Evolutionary conservation across 257 asterid species (phyloP), one percentile per base, ranked within the genome.

Genomic region (Jasminum sambac): DNA sequence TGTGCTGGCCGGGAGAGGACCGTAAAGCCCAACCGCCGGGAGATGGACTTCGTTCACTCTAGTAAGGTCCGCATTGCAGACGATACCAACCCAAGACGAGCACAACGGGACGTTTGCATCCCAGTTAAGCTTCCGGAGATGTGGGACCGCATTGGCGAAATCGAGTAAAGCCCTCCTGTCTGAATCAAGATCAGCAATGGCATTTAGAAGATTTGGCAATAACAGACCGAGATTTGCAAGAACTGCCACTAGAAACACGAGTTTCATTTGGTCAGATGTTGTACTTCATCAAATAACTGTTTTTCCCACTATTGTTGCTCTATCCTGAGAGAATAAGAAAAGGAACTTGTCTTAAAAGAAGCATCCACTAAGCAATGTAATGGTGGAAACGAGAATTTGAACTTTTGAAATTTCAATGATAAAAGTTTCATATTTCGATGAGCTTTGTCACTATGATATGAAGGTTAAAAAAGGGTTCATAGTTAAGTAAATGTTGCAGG

Each of bases 11-110:
- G 98, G 99, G 48, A 95, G 82, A 0, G 86, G 55, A 17, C 99
- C 99, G 63, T 71, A 83, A 4, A 95, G 83, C 16, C 99, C 99
- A 14, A 89, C 59, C 40, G 82, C 99, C 0, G 99, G 99, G 38
- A 95, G 91, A 78, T 80, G 98, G 46, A 95, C 64, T 6, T 73
- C 96, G 3, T 65, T 40, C 44, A 95, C 98, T 77, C 93, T 67
- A n/a, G 81, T 81, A 64, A 80, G 75, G 60, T 85, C 82, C 21
- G 63, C 55, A 7, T 85, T 70, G 84, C 99, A 95, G 58, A 82
- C 75, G 71, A 95, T 75, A 57, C 99, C 99, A 1, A 70, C 76
- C 99, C 99, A 95, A 26, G 95, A 82, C 5, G 58, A 50, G 87
- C 99, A 95, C 38, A 89, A 39, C 1, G 82, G 79, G 60, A 23